A percentile compares a stretch with the other conserved stretches of the same genome.
These are phyloP conservation scores for Gonium pectorale DNA, from an alignment of 139 green algal species.

Conservation along the genomic window DNA sequence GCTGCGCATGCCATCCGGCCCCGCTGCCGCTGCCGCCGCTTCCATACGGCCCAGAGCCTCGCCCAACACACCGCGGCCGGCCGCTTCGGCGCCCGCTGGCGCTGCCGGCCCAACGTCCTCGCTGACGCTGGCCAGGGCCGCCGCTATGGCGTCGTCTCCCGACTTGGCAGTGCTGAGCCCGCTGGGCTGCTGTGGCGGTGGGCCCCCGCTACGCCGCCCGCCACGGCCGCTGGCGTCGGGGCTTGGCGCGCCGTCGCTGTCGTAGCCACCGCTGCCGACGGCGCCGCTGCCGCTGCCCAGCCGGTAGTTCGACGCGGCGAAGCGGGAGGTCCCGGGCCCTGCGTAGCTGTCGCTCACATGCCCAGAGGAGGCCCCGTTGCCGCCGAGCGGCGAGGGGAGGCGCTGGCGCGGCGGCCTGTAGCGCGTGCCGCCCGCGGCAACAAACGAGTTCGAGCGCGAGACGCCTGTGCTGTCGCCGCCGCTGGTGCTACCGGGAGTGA, in stretches of 20 bases:
- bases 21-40: neutral
- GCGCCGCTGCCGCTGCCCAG: neutral
- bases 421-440: neutral
- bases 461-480: neutral
- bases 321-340: neutral
- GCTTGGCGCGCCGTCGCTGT: neutral
- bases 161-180: neutral
- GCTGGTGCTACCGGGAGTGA: neutral
- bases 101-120: neutral
- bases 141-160: slow-evolving; percentile 17
- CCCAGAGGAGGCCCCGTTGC: neutral
- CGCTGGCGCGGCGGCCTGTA: slow-evolving; percentile 2
- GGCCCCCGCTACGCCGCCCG: neutral
- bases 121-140: neutral
- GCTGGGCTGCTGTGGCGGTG: neutral
- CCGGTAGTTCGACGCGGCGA: neutral
- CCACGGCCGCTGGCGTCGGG: neutral
- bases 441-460: slow-evolving; percentile 45
- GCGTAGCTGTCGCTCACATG: slow-evolving; percentile 6
- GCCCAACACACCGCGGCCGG: neutral
- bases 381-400: slow-evolving; percentile 25
- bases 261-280: neutral
- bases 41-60: neutral
- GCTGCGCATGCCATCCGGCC: neutral
- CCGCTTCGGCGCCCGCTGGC: neutral